Conservation (phyloP, 108 stramenopile species). For the Aurantiochytrium sp. region DNA sequence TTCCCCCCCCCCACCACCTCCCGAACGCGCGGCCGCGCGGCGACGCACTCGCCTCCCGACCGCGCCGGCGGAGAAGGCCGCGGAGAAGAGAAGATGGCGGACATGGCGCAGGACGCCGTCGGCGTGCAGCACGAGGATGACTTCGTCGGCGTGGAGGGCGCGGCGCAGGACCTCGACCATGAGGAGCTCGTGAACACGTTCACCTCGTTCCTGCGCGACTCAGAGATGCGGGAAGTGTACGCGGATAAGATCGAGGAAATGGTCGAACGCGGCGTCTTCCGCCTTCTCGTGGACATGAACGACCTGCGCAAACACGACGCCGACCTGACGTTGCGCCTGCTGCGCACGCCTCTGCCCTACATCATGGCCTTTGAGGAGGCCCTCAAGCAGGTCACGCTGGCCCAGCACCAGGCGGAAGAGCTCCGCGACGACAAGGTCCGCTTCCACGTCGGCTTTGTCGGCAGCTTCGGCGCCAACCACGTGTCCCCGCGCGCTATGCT, state of each 20-base stretch:
- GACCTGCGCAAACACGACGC: constrained; percentile 11
- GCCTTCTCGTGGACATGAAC: constrained; percentile 28
- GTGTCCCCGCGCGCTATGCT: constrained; percentile 45
- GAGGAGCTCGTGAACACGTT: neutral
- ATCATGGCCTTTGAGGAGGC: constrained; percentile 30
- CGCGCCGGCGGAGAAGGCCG: too few relatives aligned
- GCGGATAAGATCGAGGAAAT: constrained; percentile 5
- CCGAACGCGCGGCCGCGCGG: too few relatives aligned
- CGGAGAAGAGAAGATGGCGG: too few relatives aligned
- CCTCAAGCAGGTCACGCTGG: neutral
- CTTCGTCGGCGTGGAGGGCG: neutral
- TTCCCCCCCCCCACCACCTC: too few relatives aligned
- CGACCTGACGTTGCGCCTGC: neutral
- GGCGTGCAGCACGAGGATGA: neutral
- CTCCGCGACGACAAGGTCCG: neutral
- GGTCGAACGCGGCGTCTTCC: neutral
- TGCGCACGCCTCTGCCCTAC: neutral
- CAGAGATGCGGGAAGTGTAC: neutral
- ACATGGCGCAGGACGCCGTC: neutral
- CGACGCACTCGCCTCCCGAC: too few relatives aligned
- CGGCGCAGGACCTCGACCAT: neutral
- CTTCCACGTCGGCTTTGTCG: constrained; percentile 54
- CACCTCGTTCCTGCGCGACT: neutral
- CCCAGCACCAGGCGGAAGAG: neutral
- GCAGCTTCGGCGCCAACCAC: constrained; percentile 45